Evolutionary conservation across 257 asterid species (phyloP), one percentile per base, ranked within the genome.

Genomic region (Rauvolfia tetraphylla): DNA sequence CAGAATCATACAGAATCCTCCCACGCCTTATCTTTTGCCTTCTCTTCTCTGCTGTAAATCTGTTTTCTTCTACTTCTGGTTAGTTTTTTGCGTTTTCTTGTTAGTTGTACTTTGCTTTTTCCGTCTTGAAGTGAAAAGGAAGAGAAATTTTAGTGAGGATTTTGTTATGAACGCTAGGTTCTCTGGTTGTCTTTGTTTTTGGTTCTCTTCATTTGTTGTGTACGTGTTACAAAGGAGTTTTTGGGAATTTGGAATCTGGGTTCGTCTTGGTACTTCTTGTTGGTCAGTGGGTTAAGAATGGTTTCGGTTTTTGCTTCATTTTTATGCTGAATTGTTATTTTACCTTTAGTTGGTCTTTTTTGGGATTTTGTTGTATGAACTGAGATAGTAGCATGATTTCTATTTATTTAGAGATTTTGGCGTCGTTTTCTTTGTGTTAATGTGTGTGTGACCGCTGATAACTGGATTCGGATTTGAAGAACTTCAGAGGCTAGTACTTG

Each of bases 191-290:
- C 34, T 65, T 36, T 65, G 7, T 38, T 9, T 25, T 17, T 17
- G 44, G 42, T 51, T 51, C 1, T 61, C 11, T 61, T 61, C 29
- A 0, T 25, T 65, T 34, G 27, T 22, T 38, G 8, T 20, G 8
- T 20, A 0, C 9, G 42, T 36, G 31, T 38, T 8, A 67, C 38
- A 33, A 38, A 2, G 31, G 49, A 67, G 51, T 39, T 44, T 67
- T 38, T 67, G 72, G 15, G 49, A 67, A 38, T 38, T 67, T 38
- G 31, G 9, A 38, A 67, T 67, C 72, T 22, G 71, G 71, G 71
- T 65, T 65, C 27, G 34, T 36, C 71, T 33, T 65, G 71, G 22
- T 67, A 67, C 9, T 67, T 67, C 72, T 67, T 67, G 49, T 46
- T 67, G 49, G 22, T 38, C 14, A 23, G 33, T 67, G 72, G 71